phyloP scores from a whole-genome alignment of 2,329 filamentous ascomycete species.

The Fusarium decemcellulare region DNA sequence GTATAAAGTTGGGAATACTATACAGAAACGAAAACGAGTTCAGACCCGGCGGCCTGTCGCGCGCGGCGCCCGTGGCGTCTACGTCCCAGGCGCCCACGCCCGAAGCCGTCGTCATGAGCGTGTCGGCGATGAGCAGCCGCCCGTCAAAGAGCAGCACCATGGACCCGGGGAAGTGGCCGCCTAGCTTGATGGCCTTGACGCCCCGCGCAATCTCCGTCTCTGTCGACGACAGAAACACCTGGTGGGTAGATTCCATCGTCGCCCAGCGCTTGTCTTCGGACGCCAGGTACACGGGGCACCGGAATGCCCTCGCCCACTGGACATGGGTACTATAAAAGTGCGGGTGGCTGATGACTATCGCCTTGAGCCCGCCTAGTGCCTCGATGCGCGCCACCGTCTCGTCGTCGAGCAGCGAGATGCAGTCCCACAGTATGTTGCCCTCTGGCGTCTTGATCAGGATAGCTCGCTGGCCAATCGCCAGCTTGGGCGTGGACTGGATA shows the following conservation, averaged over 20 bases:
- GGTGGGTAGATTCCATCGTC: slow-evolving; percentile 58
- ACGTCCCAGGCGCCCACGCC: slow-evolving; percentile 62
- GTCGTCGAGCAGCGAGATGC: slow-evolving; percentile 77
- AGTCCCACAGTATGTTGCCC: slow-evolving; percentile 87
- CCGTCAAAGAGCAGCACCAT: slow-evolving; percentile 74
- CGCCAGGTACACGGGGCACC: slow-evolving; percentile 78
- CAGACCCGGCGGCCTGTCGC: slow-evolving; percentile 57
- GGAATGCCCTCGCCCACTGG: slow-evolving; percentile 79
- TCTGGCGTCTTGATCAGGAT: slow-evolving; percentile 75
- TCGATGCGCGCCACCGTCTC: slow-evolving; percentile 72
- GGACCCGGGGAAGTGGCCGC: slow-evolving; percentile 86
- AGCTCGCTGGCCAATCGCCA: slow-evolving; percentile 83
- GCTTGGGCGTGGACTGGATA: slow-evolving; percentile 67
- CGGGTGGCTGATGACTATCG: slow-evolving; percentile 84
- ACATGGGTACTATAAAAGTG: slow-evolving; percentile 86
- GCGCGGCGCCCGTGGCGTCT: slow-evolving; percentile 54
- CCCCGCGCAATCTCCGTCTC: slow-evolving; percentile 61
- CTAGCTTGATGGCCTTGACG: slow-evolving; percentile 76
- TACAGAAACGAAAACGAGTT: slow-evolving; percentile 81
- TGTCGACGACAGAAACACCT: slow-evolving; percentile 62
- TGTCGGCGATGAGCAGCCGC: slow-evolving; percentile 82
- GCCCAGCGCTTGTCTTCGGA: slow-evolving; percentile 77
- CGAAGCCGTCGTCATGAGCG: slow-evolving; percentile 78
- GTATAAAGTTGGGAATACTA: slow-evolving; percentile 83
- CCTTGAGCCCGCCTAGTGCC: slow-evolving; percentile 74